Percentiles rank a stretch among this genome's conserved stretches.
phyloP scores from a whole-genome alignment of 2,329 filamentous ascomycete genomes.

The Paecilomyces fulvus region DNA sequence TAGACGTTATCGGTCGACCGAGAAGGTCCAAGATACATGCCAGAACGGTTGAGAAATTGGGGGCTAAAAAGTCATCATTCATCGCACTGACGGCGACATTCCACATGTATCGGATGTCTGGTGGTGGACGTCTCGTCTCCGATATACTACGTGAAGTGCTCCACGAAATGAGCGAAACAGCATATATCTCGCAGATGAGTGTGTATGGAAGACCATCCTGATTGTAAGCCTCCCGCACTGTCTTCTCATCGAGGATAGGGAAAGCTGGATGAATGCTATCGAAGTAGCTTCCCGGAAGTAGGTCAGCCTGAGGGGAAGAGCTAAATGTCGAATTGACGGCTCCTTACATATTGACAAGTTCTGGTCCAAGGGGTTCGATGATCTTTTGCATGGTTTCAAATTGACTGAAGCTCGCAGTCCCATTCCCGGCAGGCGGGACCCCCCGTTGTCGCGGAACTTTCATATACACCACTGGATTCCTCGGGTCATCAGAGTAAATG shows the following conservation, averaged over 20 bases:
- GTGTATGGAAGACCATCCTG: slow-evolving; percentile 42
- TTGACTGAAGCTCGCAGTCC: slow-evolving; percentile 24
- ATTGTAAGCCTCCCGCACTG: slow-evolving; percentile 35
- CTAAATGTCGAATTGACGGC: not conserved
- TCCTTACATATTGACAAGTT: slow-evolving; percentile 3
- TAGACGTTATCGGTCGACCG: slow-evolving; percentile 44
- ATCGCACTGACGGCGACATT: slow-evolving; percentile 47
- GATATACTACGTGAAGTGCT: slow-evolving; percentile 20
- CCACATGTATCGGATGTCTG: slow-evolving; percentile 48
- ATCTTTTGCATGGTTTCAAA: slow-evolving; percentile 42
- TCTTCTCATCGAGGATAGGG: slow-evolving; percentile 43
- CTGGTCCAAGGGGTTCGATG: slow-evolving; percentile 30
- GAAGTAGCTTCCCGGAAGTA: slow-evolving; percentile 40
- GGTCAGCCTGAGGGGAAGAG: slow-evolving; percentile 32
- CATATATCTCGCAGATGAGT: slow-evolving; percentile 43
- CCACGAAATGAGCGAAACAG: slow-evolving; percentile 44
- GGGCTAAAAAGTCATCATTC: slow-evolving; percentile 45
- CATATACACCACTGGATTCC: slow-evolving; percentile 16
- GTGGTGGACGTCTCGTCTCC: slow-evolving; percentile 16
- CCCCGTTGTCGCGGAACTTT: slow-evolving; percentile 7
- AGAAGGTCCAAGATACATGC: slow-evolving; percentile 45
- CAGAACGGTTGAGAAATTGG: slow-evolving; percentile 44
- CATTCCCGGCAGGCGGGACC: slow-evolving; percentile 14
- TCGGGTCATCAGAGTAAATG: slow-evolving; percentile 7
- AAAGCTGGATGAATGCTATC: slow-evolving; percentile 43